phyloP scores from a whole-genome alignment of 192 early-diverging fungal species.

The Podila epigama region DNA sequence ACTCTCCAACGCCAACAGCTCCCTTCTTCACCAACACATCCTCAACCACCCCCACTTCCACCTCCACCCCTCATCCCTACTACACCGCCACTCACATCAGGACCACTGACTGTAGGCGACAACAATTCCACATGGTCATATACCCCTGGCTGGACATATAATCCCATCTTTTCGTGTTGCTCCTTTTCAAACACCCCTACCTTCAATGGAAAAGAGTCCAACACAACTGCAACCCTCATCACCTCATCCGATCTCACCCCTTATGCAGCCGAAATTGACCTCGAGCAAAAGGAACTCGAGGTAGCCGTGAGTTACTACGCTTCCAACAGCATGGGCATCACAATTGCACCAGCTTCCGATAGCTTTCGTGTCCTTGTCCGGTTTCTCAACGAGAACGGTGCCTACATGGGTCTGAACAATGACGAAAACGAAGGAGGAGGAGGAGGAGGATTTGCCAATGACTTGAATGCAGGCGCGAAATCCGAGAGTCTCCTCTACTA shows the following conservation, averaged over 20 bases:
- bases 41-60: neutral
- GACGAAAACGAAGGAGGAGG: neutral
- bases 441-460: neutral
- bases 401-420: slow-evolving; percentile 8
- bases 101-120: slow-evolving; percentile 15
- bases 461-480: slow-evolving; percentile 5
- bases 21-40: neutral
- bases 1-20: no score
- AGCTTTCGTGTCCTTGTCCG: slow-evolving; percentile 25
- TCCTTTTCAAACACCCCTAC: slow-evolving; percentile 5
- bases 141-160: slow-evolving; percentile 42
- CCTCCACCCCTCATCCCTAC: slow-evolving; percentile 25
- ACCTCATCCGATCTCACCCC: slow-evolving; percentile 25
- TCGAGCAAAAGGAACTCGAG: slow-evolving; percentile 36
- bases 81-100: slow-evolving; percentile 12
- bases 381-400: slow-evolving; percentile 25
- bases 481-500: slow-evolving; percentile 37
- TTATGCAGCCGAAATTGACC: slow-evolving; percentile 15
- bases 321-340: neutral
- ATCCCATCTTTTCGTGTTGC: slow-evolving; percentile 39
- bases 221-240: slow-evolving; percentile 16
- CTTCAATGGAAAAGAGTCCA: neutral
- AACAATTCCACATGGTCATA: slow-evolving; percentile 25
- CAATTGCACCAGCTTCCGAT: neutral
- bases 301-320: slow-evolving; percentile 32